Conservation (phyloP, 495 filamentous ascomycete species). For the Trichoderma orchidacearum region DNA sequence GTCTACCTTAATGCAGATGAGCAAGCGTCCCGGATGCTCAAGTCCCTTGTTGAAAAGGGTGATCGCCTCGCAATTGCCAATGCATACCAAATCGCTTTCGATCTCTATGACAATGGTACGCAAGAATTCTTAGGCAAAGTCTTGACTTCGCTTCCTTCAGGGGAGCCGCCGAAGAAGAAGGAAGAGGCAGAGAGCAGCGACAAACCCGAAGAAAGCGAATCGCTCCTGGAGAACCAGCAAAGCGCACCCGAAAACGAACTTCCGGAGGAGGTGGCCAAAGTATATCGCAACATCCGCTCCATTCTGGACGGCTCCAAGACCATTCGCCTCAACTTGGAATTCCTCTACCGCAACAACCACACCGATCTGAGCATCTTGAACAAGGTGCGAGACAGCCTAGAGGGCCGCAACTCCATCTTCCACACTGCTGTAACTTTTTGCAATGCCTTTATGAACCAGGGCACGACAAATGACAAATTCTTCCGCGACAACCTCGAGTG, state of each 20-base stretch:
- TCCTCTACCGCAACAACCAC: constrained; percentile 88
- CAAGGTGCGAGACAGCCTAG: constrained; percentile 88
- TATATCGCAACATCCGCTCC: constrained; percentile 65
- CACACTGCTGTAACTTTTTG: constrained; percentile 93
- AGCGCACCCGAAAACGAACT: constrained; percentile 19
- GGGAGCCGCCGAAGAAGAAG: constrained; percentile 39
- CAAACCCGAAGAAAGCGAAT: constrained; percentile 30
- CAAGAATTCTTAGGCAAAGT: constrained; percentile 93
- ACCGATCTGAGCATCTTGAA: constrained; percentile 75
- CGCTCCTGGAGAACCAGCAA: constrained; percentile 22
- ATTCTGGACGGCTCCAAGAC: constrained; percentile 85
- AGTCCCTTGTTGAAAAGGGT: constrained; percentile 64
- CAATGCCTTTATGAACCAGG: constrained; percentile 99
- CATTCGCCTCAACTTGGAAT: constrained; percentile 89
- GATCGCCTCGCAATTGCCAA: constrained; percentile 65
- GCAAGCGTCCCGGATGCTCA: constrained; percentile 79
- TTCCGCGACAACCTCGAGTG: constrained; percentile 96
- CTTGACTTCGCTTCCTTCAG: constrained; percentile 57
- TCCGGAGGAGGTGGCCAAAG: constrained; percentile 36
- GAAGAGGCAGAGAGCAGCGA: constrained; percentile 35
- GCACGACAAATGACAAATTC: constrained; percentile 93
- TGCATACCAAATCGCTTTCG: constrained; percentile 96
- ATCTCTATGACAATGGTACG: constrained; percentile 94
- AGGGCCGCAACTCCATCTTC: constrained; percentile 95
- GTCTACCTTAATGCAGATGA: constrained; percentile 89